phyloP scores from a whole-genome alignment of 192 early-diverging fungal species.

The Glomus cerebriforme region DNA sequence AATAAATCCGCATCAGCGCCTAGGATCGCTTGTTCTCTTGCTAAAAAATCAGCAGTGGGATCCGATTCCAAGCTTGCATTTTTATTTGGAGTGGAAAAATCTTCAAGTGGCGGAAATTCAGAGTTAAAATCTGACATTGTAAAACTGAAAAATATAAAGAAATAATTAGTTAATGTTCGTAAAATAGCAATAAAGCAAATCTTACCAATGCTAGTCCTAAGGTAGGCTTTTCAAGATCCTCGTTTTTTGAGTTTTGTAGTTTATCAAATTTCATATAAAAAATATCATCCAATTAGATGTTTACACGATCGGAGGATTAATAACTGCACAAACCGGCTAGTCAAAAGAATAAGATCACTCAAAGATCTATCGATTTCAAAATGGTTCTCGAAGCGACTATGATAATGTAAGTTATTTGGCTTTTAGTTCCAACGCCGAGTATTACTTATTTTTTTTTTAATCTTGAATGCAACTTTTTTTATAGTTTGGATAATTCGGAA shows the following conservation, averaged over 20 bases:
- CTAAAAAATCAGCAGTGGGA: constrained; percentile 75
- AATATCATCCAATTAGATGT: neutral
- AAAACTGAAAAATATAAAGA: neutral
- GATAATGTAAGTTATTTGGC: constrained; percentile 61
- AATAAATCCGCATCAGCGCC: constrained; percentile 74
- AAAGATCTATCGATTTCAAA: constrained; percentile 28
- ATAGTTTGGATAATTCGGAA: constrained; percentile 92
- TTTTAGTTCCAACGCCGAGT: neutral
- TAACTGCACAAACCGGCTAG: neutral
- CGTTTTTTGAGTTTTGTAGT: too few species aligned
- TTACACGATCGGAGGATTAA: neutral
- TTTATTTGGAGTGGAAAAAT: constrained; percentile 35
- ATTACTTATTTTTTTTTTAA: neutral
- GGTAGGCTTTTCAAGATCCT: too few species aligned
- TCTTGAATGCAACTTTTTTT: neutral
- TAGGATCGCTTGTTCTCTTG: constrained; percentile 70
- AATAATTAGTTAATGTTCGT: neutral
- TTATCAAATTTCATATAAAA: neutral
- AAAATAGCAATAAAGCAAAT: neutral
- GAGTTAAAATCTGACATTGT: neutral
- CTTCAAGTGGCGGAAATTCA: constrained; percentile 24
- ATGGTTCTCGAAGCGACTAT: constrained; percentile 95
- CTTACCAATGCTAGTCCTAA: too few species aligned
- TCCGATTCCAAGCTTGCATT: constrained; percentile 46
- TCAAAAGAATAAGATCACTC: neutral